These are phyloP conservation scores for Sclerotinia subarctica DNA, from an alignment of 2,329 filamentous ascomycete species.

Conservation along the genomic window DNA sequence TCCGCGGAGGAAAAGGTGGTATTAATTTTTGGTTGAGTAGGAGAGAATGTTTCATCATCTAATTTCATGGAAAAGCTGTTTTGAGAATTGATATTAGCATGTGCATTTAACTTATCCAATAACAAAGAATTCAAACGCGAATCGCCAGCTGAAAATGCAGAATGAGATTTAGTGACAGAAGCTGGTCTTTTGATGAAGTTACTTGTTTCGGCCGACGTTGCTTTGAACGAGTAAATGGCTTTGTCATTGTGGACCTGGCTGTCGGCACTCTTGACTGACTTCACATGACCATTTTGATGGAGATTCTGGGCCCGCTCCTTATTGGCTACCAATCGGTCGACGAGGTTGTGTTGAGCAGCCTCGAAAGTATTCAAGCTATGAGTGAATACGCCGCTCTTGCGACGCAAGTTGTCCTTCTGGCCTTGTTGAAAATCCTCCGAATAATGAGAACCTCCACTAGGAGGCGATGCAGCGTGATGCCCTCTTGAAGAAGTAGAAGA, in stretches of 20 bases:
- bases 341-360: constrained; percentile 27
- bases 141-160: constrained; percentile 17
- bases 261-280: constrained; percentile 3
- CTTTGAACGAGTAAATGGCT: constrained; percentile 18
- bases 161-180: constrained; percentile 20
- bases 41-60: constrained; percentile 44
- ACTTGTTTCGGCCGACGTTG: constrained; percentile 19
- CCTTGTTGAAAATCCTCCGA: constrained; percentile 29
- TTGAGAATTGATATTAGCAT: constrained; percentile 39
- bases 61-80: constrained; percentile 41
- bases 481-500: constrained; percentile 16
- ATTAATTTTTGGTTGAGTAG: constrained; percentile 49
- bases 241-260: background rate
- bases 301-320: constrained; percentile 22
- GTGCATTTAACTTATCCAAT: constrained; percentile 17
- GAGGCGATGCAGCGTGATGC: constrained; percentile 27
- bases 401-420: constrained; percentile 22
- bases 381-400: background rate
- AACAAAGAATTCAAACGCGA: constrained; percentile 20
- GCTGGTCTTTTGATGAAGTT: constrained; percentile 28
- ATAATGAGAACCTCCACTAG: constrained; percentile 33
- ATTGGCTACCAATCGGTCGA: constrained; percentile 31
- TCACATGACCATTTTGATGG: constrained; percentile 6
- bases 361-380: constrained; percentile 32
- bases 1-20: constrained; percentile 57